Base-by-base conservation (phyloP, 257 asterid genomes). In the Catharanthus roseus region DNA sequence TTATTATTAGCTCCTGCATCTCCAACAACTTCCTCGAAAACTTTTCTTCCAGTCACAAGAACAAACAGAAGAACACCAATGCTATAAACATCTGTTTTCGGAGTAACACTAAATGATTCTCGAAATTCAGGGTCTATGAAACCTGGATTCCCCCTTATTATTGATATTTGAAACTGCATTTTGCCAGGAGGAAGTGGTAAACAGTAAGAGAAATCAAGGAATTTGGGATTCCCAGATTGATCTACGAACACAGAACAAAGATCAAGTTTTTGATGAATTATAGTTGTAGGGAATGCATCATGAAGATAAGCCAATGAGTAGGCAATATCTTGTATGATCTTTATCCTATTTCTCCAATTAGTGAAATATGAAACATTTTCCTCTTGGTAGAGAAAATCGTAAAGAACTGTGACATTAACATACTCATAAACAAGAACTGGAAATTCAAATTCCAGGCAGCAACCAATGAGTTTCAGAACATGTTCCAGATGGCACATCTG, bases 401-500 rank as follows among this genome's bases (percentile, higher is more conserved):
- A 6, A 56, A 74, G 60, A 66, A n/a, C 15, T n/a, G 58, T n/a
- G 4, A n/a, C 2, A 53, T 69, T 28, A 21, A 69, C 24, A 49
- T 26, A n/a, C 54, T 49, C 47, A 54, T 69, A 75, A 5, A 69
- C 67, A 16, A 69, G 26, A 63, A 51, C 62, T 29, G 79, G 79
- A 26, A 12, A 0, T 64, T 69, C 58, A 1, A 62, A 62, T 44
- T 75, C 79, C 6, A 63, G 31, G 5, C 67, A 39, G 50, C 67
- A 75, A 4, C 79, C 79, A 0, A 75, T 1, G n/a, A 75, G 71
- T 6, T 29, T 65, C 45, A 68, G 12, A 19, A 75, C 70, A 47
- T 75, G 63, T 56, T 50, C 69, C 56, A 34, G 74, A 33, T 63
- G 75, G 33, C 76, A 62, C 79, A 75, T 39, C 8, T 70, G 75